Evolutionary conservation across 2,329 filamentous ascomycete species (phyloP).

Genomic region (Diaporthe caulivora): DNA sequence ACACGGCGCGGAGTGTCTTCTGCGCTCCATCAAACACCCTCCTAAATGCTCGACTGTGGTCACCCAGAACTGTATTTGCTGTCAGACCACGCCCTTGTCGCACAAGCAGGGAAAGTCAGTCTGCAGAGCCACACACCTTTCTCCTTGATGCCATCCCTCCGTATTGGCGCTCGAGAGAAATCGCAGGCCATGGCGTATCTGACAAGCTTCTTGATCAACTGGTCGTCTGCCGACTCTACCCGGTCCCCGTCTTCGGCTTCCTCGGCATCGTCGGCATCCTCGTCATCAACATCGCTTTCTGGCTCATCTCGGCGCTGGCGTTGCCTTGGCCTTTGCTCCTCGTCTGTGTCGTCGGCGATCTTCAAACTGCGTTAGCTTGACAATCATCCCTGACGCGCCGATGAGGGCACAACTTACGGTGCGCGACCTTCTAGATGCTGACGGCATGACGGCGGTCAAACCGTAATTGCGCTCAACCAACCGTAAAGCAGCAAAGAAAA

Average conservation of each 20-base stretch:
- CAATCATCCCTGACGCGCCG: not conserved
- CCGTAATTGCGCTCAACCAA: not conserved
- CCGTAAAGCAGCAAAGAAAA: not conserved
- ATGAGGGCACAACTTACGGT: conserved; percentile 27
- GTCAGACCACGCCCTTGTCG: not conserved
- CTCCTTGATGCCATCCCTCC: conserved; percentile 72
- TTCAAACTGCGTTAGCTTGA: conserved; percentile 12
- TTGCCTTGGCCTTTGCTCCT: conserved; percentile 58
- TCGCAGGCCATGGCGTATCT: conserved; percentile 77
- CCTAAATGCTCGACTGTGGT: conserved; percentile 78
- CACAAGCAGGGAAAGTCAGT: not conserved
- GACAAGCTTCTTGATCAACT: conserved; percentile 75
- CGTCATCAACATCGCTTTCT: conserved; percentile 46
- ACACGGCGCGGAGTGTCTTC: conserved; percentile 74
- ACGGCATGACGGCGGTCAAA: conserved; percentile 28
- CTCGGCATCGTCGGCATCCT: conserved; percentile 51
- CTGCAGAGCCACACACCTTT: conserved; percentile 60
- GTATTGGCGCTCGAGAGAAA: conserved; percentile 70
- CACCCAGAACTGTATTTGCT: conserved; percentile 72
- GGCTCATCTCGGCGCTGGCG: conserved; percentile 49
- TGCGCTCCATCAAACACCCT: conserved; percentile 84
- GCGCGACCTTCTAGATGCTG: conserved; percentile 35
- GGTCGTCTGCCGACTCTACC: conserved; percentile 61
- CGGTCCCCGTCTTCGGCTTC: conserved; percentile 51
- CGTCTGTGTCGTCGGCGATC: conserved; percentile 52